Conservation (phyloP, 805 yeast species). For the Komagataella kurtzmanii region DNA sequence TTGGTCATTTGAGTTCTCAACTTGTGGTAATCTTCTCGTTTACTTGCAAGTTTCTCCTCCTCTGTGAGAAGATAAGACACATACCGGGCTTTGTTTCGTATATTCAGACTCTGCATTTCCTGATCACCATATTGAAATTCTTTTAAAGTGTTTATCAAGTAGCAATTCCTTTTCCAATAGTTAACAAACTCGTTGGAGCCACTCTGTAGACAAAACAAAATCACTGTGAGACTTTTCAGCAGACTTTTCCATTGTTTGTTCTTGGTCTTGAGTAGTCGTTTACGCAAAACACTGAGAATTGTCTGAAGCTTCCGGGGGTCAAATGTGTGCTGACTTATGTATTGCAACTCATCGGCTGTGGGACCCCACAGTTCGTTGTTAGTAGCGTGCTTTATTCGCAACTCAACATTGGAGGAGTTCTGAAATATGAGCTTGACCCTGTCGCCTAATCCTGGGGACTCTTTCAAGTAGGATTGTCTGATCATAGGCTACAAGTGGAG, state of each 20-base stretch:
- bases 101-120: constrained; percentile 15
- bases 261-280: constrained; percentile 20
- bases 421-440: background rate
- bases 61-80: constrained; percentile 18
- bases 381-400: constrained; percentile 25
- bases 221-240: constrained; percentile 37
- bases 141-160: constrained; percentile 10
- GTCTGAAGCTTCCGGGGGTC: constrained; percentile 22
- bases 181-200: constrained; percentile 36
- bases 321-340: constrained; percentile 32
- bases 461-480: background rate
- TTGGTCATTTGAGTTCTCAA: constrained; percentile 27
- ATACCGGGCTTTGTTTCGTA: constrained; percentile 22
- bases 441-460: background rate
- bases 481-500: background rate
- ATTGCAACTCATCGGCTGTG: constrained; percentile 43
- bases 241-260: constrained; percentile 23
- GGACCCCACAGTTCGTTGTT: constrained; percentile 39
- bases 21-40: constrained; percentile 26
- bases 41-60: constrained; percentile 20
- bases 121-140: constrained; percentile 15
- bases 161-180: constrained; percentile 32
- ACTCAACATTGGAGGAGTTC: background rate
- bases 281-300: constrained; percentile 25
- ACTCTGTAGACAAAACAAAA: constrained; percentile 35